A percentile compares a stretch with the other conserved stretches of the same genome.
phyloP scores from a whole-genome alignment of 1,284 basidiomycete genomes.

The Moesziomyces globuligerus region DNA sequence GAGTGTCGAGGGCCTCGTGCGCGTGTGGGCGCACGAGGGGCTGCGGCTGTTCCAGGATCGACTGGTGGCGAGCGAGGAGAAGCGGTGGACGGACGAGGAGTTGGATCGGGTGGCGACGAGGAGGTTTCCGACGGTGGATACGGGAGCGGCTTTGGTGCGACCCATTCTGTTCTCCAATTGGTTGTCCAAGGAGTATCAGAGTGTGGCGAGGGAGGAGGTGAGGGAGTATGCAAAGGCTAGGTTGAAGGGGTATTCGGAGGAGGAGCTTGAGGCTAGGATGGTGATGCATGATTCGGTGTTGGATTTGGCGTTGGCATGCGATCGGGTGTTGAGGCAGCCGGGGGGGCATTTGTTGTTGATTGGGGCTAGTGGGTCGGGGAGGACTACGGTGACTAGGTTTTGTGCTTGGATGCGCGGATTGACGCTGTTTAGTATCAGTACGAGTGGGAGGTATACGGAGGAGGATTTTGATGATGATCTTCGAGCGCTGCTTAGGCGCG shows the following conservation, averaged over 20 bases:
- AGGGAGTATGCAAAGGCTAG: constrained; percentile 97
- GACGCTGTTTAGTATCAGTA: constrained; percentile 98
- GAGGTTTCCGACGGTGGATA: constrained; percentile 91
- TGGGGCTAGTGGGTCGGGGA: constrained; percentile 96
- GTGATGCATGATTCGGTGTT: constrained; percentile 98
- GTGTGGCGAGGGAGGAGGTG: constrained; percentile 90
- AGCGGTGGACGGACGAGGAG: constrained; percentile 87
- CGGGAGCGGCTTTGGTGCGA: constrained; percentile 77
- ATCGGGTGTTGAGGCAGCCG: constrained; percentile 98
- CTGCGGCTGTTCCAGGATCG: constrained; percentile 97
- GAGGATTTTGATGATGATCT: constrained; percentile 99
- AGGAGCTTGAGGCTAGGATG: constrained; percentile 93
- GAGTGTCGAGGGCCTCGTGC: constrained; percentile 90
- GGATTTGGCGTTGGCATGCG: constrained; percentile 95
- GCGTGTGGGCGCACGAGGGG: constrained; percentile 98
- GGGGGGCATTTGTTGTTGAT: constrained; percentile 96
- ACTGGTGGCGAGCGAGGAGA: constrained; percentile 73
- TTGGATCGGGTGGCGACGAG: constrained; percentile 85
- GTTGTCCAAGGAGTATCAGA: constrained; percentile 97
- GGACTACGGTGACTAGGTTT: constrained; percentile 97
- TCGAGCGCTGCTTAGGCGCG: constrained; percentile 87
- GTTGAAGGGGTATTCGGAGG: constrained; percentile 74
- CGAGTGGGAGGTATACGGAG: constrained; percentile 97
- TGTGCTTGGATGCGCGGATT: constrained; percentile 99
- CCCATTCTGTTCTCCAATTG: constrained; percentile 99